Evolutionary conservation across 1,284 basidiomycete genomes (phyloP).

Genomic region (Ustilago nuda): DNA sequence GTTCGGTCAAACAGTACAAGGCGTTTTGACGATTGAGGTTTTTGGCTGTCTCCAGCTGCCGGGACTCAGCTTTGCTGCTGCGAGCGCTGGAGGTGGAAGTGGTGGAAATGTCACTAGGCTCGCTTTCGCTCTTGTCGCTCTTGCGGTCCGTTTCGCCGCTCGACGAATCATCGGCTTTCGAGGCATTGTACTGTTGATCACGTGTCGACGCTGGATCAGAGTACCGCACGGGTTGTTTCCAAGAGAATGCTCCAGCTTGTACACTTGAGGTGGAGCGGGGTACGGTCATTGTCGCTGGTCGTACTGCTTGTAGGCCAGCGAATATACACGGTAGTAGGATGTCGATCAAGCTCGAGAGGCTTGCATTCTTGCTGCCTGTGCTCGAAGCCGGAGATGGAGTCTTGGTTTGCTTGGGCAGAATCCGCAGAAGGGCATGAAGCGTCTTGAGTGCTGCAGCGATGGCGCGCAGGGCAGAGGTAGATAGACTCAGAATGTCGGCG

Average conservation of each 20-base stretch:
- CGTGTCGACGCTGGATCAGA: neutral
- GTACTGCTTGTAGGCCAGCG: constrained; percentile 1
- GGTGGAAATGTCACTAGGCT: constrained; percentile 39
- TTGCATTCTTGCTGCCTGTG: neutral
- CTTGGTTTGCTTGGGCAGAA: constrained; percentile 6
- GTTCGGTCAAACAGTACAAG: constrained; percentile 30
- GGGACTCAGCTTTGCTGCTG: constrained; percentile 25
- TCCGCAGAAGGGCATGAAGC: constrained; percentile 21
- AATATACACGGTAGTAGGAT: constrained; percentile 23
- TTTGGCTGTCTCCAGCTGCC: constrained; percentile 21
- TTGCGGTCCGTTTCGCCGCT: constrained; percentile 29
- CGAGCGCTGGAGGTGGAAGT: constrained; percentile 14
- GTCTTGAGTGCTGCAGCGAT: constrained; percentile 41
- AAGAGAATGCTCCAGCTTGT: constrained; percentile 25
- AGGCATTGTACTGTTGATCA: neutral
- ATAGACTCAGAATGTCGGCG: constrained; percentile 10
- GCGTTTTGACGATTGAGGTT: constrained; percentile 41
- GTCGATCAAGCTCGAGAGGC: constrained; percentile 18
- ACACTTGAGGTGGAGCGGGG: constrained; percentile 14
- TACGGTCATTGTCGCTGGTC: neutral
- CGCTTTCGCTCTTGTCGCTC: constrained; percentile 46
- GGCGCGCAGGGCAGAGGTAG: constrained; percentile 31
- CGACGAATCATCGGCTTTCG: constrained; percentile 7
- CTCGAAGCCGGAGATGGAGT: neutral
- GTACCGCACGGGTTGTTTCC: constrained; percentile 3